Percentiles rank a stretch among this genome's conserved stretches.
These are phyloP conservation scores for Pelargonium myrrhifolium DNA, from an alignment of 441 rosid genomes.

Conservation along the genomic window DNA sequence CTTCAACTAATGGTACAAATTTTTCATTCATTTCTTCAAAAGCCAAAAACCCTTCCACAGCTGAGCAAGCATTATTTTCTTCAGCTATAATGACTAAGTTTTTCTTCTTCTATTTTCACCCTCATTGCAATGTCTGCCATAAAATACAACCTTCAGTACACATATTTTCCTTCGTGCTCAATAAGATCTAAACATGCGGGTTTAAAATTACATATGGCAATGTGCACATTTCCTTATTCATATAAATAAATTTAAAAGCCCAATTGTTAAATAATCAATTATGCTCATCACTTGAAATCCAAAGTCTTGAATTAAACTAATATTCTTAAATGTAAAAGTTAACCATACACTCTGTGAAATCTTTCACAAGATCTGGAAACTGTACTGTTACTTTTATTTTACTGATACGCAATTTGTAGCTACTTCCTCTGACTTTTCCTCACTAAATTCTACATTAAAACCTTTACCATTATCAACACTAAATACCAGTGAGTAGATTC, in stretches of 20 bases:
- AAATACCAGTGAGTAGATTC: not conserved
- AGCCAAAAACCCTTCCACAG: not conserved
- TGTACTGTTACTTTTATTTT: not conserved
- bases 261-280: not conserved
- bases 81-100: not conserved
- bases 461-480: not conserved
- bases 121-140: not conserved
- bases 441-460: not conserved
- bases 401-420: not conserved
- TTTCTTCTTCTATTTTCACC: not conserved
- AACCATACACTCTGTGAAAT: not conserved
- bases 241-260: not conserved
- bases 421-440: not conserved
- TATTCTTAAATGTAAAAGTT: not conserved
- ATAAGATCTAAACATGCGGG: not conserved
- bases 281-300: not conserved
- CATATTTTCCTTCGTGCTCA: not conserved
- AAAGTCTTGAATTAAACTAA: not conserved
- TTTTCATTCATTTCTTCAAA: conserved; percentile 8
- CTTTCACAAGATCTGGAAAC: not conserved
- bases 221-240: not conserved
- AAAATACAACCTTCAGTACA: not conserved
- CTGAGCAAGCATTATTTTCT: conserved; percentile 1
- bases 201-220: not conserved
- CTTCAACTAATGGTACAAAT: not conserved